Evolutionary conservation across 768 basidiomycete genomes (phyloP).

Genomic region (Tulasnella sp.): DNA sequence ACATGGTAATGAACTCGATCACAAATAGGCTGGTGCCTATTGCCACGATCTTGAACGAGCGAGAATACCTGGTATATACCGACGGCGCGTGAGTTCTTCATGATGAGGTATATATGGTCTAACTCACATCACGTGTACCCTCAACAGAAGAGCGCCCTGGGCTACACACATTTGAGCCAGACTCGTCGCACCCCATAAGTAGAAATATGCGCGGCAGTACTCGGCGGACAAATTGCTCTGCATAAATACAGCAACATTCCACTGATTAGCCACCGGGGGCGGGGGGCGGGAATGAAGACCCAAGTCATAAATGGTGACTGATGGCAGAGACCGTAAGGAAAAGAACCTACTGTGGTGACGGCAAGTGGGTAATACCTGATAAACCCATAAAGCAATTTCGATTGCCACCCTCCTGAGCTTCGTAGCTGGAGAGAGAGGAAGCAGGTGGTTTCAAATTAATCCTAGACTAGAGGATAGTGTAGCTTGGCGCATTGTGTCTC

Average conservation of each 20-base stretch:
- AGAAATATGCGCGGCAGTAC: neutral
- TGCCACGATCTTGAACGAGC: neutral
- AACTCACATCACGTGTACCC: neutral
- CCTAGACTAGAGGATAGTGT: neutral
- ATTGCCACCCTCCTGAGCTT: neutral
- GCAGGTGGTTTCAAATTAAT: neutral
- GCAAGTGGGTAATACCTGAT: slow-evolving; percentile 11
- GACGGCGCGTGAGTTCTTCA: too few relatives aligned
- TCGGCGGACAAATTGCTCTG: neutral
- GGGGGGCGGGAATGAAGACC: too few relatives aligned
- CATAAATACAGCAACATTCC: neutral
- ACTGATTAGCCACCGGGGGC: neutral
- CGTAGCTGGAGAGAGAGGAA: neutral
- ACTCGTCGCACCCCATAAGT: neutral
- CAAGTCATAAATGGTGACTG: too few relatives aligned
- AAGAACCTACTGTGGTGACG: neutral
- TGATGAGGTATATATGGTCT: neutral
- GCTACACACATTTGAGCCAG: neutral
- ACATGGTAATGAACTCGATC: neutral
- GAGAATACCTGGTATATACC: neutral
- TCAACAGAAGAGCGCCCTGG: neutral
- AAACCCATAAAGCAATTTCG: slow-evolving; percentile 15
- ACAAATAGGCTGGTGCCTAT: neutral
- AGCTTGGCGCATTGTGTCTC: neutral
- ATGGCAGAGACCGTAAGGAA: neutral